phyloP scores from a whole-genome alignment of 352 stramenopile genomes.

The Globisporangium ultimum region DNA sequence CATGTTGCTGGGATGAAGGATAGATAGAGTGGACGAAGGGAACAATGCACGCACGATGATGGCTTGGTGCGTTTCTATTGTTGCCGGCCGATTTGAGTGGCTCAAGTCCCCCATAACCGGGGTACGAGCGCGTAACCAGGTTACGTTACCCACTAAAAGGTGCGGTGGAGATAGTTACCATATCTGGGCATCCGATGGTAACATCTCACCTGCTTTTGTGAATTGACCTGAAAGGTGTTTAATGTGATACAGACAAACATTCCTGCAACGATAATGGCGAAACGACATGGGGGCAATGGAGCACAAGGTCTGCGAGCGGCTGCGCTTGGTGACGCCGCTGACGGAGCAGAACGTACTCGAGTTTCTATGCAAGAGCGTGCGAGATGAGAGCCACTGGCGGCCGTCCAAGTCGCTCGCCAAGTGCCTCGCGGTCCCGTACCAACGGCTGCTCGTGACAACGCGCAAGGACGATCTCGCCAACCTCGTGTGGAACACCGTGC shows the following conservation, averaged over 20 bases:
- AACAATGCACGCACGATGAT: too few relatives aligned
- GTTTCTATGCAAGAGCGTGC: slow-evolving; percentile 34
- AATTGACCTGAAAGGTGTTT: not conserved
- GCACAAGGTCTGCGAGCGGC: too few relatives aligned
- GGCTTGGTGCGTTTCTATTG: not conserved
- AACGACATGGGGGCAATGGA: too few relatives aligned
- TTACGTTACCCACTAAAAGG: not conserved
- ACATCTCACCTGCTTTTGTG: not conserved
- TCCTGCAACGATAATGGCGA: too few relatives aligned
- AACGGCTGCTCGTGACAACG: slow-evolving; percentile 29
- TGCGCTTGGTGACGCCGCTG: too few relatives aligned
- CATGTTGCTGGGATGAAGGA: not conserved
- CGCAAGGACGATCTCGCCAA: slow-evolving; percentile 49
- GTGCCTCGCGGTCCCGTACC: slow-evolving; percentile 32
- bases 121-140: not conserved
- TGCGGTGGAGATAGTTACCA: too few relatives aligned
- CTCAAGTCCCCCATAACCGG: not conserved
- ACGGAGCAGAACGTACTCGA: slow-evolving; percentile 31
- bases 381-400: slow-evolving; percentile 28
- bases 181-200: not conserved
- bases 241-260: not conserved
- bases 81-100: not conserved
- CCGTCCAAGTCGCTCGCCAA: slow-evolving; percentile 43
- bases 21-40: too few relatives aligned
- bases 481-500: slow-evolving; percentile 45